These are phyloP conservation scores for Xylaria scruposa DNA, from an alignment of 495 filamentous ascomycete species.

Conservation along the genomic window DNA sequence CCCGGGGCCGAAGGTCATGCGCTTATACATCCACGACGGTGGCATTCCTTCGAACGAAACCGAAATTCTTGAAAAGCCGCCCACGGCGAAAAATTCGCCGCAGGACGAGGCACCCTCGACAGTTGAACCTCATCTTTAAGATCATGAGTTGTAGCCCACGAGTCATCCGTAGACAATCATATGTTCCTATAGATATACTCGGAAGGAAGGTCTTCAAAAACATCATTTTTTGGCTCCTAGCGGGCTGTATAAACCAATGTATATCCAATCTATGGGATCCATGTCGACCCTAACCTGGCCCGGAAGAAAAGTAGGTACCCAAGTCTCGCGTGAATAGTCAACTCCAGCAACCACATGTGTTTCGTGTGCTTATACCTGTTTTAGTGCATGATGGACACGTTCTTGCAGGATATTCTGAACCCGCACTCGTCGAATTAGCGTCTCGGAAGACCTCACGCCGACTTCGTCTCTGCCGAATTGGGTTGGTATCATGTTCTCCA, in stretches of 20 bases:
- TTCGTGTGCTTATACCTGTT: not conserved
- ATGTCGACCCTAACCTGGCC: not conserved
- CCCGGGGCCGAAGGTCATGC: slow-evolving; percentile 63
- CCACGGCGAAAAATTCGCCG: not conserved
- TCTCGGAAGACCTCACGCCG: slow-evolving; percentile 38
- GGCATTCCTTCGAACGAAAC: slow-evolving; percentile 14
- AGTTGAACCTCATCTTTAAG: not conserved
- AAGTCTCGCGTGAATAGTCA: not conserved
- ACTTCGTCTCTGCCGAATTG: slow-evolving; percentile 30
- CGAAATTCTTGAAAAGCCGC: slow-evolving; percentile 24
- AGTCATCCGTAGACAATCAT: not conserved
- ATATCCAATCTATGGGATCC: not conserved
- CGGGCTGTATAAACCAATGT: not conserved
- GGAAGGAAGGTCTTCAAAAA: not conserved
- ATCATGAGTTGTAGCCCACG: not conserved
- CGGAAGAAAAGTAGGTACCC: not conserved
- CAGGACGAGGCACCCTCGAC: not conserved
- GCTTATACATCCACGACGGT: slow-evolving; percentile 53
- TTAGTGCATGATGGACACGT: not conserved
- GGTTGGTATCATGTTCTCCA: slow-evolving; percentile 6
- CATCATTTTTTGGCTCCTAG: not conserved
- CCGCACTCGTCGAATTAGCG: slow-evolving; percentile 14
- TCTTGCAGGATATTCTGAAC: slow-evolving; percentile 7
- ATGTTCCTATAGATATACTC: not conserved
- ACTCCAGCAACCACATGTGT: not conserved